Percentiles rank a stretch among this genome's conserved stretches.
Evolutionary conservation across 768 basidiomycete genomes (phyloP).

Genomic region (Rhodotorula sphaerocarpa): DNA sequence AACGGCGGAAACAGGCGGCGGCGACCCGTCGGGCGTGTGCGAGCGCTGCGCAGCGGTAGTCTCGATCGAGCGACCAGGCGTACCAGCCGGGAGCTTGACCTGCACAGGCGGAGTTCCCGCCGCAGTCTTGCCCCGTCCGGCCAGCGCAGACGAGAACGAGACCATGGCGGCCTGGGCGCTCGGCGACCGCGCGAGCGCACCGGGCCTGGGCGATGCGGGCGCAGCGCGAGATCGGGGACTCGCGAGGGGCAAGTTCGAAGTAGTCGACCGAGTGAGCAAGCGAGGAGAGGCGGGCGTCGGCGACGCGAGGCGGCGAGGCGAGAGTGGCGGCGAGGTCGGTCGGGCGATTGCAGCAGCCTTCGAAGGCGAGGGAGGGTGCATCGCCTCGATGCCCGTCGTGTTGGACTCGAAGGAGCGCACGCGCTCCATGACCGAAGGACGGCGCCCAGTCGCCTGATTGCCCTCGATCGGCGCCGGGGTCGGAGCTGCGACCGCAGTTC

Average conservation of each 20-base stretch:
- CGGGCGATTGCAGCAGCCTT: constrained; percentile 19
- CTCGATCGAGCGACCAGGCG: constrained; percentile 1
- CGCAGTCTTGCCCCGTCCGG: background rate
- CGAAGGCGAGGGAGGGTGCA: constrained; percentile 17
- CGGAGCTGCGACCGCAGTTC: background rate
- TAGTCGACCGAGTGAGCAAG: constrained; percentile 16
- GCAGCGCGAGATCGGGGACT: constrained; percentile 5
- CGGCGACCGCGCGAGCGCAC: background rate
- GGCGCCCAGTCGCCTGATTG: constrained; percentile 2
- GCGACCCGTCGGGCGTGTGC: constrained; percentile 19
- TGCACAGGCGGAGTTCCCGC: background rate
- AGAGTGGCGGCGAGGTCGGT: background rate
- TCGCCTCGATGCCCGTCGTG: constrained; percentile 3
- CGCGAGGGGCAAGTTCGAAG: constrained; percentile 22
- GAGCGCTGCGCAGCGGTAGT: constrained; percentile 3
- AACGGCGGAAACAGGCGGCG: background rate
- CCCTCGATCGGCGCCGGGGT: background rate
- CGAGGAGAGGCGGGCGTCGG: constrained; percentile 18
- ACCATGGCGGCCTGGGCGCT: background rate
- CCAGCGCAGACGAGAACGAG: constrained; percentile 5
- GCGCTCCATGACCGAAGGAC: constrained; percentile 31
- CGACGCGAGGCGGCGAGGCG: constrained; percentile 7
- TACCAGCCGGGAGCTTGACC: background rate
- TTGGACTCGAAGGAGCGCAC: constrained; percentile 28
- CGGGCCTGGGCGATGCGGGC: background rate